phyloP scores from a whole-genome alignment of 2,329 filamentous ascomycete genomes.

The Huntiella moniliformis region DNA sequence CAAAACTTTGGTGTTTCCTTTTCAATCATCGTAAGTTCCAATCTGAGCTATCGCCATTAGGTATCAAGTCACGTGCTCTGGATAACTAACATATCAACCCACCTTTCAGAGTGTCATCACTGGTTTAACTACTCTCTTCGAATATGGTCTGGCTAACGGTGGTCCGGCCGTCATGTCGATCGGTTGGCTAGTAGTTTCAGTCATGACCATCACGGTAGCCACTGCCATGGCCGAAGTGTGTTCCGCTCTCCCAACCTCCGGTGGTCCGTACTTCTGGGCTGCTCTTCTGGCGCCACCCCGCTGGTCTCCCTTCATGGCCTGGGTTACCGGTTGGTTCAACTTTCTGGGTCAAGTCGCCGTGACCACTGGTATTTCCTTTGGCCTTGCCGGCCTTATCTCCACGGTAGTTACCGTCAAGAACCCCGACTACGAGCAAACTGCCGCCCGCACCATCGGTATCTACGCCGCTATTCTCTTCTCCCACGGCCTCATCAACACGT shows the following conservation, averaged over 20 bases:
- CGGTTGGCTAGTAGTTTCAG: constrained; percentile 32
- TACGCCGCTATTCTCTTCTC: constrained; percentile 36
- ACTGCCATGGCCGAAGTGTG: constrained; percentile 40
- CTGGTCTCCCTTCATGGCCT: constrained; percentile 12
- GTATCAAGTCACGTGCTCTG: background rate
- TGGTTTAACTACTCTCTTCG: constrained; percentile 38
- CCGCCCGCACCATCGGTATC: constrained; percentile 33
- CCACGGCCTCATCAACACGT: constrained; percentile 36
- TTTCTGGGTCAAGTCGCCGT: constrained; percentile 24
- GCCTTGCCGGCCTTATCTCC: constrained; percentile 21
- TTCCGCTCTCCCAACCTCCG: constrained; percentile 37
- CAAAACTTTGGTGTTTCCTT: constrained; percentile 46
- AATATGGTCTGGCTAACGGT: constrained; percentile 35
- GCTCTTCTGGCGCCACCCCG: constrained; percentile 32
- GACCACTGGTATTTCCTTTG: constrained; percentile 25
- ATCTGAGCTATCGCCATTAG: background rate
- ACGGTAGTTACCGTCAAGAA: constrained; percentile 21
- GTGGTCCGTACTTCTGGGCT: constrained; percentile 42
- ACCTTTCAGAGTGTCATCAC: constrained; percentile 34
- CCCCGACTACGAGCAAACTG: constrained; percentile 16
- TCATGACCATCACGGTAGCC: constrained; percentile 27
- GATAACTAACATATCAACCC: background rate
- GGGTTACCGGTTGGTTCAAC: constrained; percentile 24
- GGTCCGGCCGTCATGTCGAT: constrained; percentile 37
- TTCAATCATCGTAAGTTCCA: constrained; percentile 34